Evolutionary conservation across 768 basidiomycete species (phyloP), one percentile per base, ranked within the genome.

Genomic region (Trametes cingulata): DNA sequence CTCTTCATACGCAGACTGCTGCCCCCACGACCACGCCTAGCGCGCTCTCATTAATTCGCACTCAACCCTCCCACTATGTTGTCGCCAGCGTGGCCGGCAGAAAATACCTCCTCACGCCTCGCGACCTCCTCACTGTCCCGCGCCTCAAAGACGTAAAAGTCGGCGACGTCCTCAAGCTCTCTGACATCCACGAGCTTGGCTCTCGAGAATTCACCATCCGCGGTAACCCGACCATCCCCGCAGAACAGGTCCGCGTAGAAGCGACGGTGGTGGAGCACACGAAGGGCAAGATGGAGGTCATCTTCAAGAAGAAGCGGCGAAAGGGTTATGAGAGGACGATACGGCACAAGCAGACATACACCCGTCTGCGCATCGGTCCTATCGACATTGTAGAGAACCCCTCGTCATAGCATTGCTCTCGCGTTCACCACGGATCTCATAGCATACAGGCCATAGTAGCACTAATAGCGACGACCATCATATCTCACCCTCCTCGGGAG

Each of bases 231-330:
- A 74, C 78, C 68, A 82, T 97, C 37, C 84, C 91, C 0, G 69
- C 82, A 6, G 77, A 80, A 56, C 78, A 82, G 39, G 86, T 97
- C 65, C 81, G 81, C 61, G 88, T 95, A 40, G 80, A 89, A 65
- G 88, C 95, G 17, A 97, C 93, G 20, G 94, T 99, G n/a, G 76
- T 98, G 46, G 97, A 99, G 75, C 96, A 99, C 72, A 98, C 97
- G 42, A 98, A 95, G 74, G 91, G 93, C 8, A 82, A 83, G 53
- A 90, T 98, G 91, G 91, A 96, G 75, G 82, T 80, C 67, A 90
- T 91, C 55, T 85, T 95, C 77, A 97, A 98, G 81, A 96, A 95
- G 80, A 99, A 98, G 81, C 79, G 95, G 76, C 87, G 97, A 86
- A 98, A 98, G 80, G 95, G 96, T 10, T 98, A 98, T 77, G 85